phyloP scores from a whole-genome alignment of 176 grass and related monocot species.

The Oryza brachyantha region DNA sequence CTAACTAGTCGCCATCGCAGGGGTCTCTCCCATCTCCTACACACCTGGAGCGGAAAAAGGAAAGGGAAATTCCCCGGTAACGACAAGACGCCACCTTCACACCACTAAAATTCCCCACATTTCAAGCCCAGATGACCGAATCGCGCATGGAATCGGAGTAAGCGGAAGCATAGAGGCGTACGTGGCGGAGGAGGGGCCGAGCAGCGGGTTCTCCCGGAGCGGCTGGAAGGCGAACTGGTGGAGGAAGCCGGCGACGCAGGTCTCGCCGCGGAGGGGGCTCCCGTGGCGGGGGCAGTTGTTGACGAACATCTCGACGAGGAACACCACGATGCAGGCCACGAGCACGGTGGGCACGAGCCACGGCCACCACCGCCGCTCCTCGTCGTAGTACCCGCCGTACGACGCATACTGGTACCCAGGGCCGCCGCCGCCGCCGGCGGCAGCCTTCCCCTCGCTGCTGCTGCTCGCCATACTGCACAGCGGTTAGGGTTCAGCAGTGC shows the following conservation, averaged over 20 bases:
- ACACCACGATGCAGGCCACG: slow-evolving; percentile 61
- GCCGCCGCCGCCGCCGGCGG: neutral
- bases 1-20: neutral
- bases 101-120: neutral
- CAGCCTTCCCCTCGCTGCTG: slow-evolving; percentile 35
- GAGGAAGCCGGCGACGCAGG: slow-evolving; percentile 63
- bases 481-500: slow-evolving; percentile 4
- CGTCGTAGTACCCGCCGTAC: slow-evolving; percentile 38
- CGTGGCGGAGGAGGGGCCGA: slow-evolving; percentile 83
- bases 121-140: neutral
- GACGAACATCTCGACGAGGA: slow-evolving; percentile 81
- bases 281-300: slow-evolving; percentile 69
- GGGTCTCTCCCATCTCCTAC: neutral
- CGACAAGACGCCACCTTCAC: neutral
- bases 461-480: slow-evolving; percentile 33
- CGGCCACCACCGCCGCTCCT: slow-evolving; percentile 66
- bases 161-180: slow-evolving; percentile 11
- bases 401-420: slow-evolving; percentile 24
- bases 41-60: neutral
- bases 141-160: neutral
- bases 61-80: neutral
- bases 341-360: slow-evolving; percentile 78
- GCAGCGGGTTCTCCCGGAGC: slow-evolving; percentile 74
- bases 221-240: slow-evolving; percentile 83
- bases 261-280: slow-evolving; percentile 28